Percentiles rank a stretch among this genome's conserved stretches.
Evolutionary conservation across 202 grass and related monocot species (phyloP).

Genomic region (Eragrostis tef): DNA sequence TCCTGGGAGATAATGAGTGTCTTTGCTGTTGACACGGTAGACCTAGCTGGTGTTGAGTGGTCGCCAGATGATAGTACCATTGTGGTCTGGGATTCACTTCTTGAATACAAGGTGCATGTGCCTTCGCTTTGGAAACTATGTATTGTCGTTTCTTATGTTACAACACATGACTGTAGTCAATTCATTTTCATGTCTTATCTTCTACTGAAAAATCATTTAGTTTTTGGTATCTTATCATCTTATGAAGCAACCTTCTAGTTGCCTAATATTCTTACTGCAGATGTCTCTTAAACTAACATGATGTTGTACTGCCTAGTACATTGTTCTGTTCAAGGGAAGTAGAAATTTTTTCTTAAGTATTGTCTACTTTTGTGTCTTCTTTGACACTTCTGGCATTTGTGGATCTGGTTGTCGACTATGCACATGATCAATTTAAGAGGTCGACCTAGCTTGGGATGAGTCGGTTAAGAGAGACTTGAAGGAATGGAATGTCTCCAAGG

Average conservation of each 20-base stretch:
- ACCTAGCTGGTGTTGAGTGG: conserved; percentile 90
- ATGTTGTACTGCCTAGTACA: conserved; percentile 7
- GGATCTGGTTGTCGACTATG: neutral
- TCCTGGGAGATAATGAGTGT: conserved; percentile 91
- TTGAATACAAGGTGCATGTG: conserved; percentile 76
- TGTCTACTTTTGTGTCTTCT: conserved; percentile 1
- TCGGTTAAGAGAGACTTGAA: no score
- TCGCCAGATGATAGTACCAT: conserved; percentile 91
- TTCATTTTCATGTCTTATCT: conserved; percentile 29
- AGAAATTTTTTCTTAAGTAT: conserved; percentile 26
- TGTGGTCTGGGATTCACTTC: conserved; percentile 93
- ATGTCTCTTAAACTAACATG: neutral
- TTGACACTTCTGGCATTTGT: conserved; percentile 4
- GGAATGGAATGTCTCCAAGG: no score
- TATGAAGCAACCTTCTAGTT: conserved; percentile 31
- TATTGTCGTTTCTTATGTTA: conserved; percentile 13
- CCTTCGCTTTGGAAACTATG: conserved; percentile 33
- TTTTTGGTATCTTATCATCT: conserved; percentile 7
- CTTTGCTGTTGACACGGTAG: conserved; percentile 84
- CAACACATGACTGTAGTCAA: neutral
- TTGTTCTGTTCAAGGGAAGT: conserved; percentile 7
- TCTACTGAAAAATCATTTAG: conserved; percentile 13
- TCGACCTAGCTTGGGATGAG: no score
- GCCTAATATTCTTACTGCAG: conserved; percentile 9
- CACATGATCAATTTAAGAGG: conserved; percentile 31